Evolutionary conservation across 1,284 basidiomycete genomes (phyloP).

Genomic region (Fomitopsis schrenkii): DNA sequence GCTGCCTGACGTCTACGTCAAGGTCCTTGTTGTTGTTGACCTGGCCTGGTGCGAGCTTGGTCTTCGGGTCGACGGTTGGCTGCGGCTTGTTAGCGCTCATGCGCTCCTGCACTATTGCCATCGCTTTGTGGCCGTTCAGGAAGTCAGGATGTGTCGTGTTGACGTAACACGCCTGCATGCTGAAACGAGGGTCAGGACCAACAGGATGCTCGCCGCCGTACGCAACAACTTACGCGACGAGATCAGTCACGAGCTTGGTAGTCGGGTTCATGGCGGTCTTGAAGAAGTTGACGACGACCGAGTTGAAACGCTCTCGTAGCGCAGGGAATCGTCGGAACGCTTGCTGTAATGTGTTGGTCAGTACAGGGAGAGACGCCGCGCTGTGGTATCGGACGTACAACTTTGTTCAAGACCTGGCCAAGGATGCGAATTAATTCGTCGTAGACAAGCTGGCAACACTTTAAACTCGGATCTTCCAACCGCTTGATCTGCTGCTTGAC

Average conservation of each 20-base stretch:
- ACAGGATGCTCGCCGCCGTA: neutral
- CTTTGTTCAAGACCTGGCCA: slow-evolving; percentile 84
- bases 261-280: slow-evolving; percentile 92
- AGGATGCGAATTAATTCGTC: slow-evolving; percentile 97
- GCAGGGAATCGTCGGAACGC: slow-evolving; percentile 95
- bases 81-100: slow-evolving; percentile 77
- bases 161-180: slow-evolving; percentile 96
- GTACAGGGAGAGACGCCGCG: neutral
- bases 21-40: slow-evolving; percentile 94
- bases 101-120: slow-evolving; percentile 85
- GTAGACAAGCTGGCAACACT: slow-evolving; percentile 93
- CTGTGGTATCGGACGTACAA: slow-evolving; percentile 42
- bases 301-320: slow-evolving; percentile 91
- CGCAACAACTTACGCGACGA: slow-evolving; percentile 69
- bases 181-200: slow-evolving; percentile 25
- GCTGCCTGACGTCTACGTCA: slow-evolving; percentile 85
- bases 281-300: slow-evolving; percentile 95
- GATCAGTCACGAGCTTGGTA: slow-evolving; percentile 89
- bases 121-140: slow-evolving; percentile 94
- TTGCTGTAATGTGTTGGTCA: slow-evolving; percentile 50
- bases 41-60: slow-evolving; percentile 54
- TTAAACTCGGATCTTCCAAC: slow-evolving; percentile 89
- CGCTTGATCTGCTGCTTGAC: slow-evolving; percentile 99
- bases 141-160: slow-evolving; percentile 99
- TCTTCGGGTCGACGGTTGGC: slow-evolving; percentile 64